Conservation (phyloP, 2,329 filamentous ascomycete species). For the Botrytis fragariae region DNA sequence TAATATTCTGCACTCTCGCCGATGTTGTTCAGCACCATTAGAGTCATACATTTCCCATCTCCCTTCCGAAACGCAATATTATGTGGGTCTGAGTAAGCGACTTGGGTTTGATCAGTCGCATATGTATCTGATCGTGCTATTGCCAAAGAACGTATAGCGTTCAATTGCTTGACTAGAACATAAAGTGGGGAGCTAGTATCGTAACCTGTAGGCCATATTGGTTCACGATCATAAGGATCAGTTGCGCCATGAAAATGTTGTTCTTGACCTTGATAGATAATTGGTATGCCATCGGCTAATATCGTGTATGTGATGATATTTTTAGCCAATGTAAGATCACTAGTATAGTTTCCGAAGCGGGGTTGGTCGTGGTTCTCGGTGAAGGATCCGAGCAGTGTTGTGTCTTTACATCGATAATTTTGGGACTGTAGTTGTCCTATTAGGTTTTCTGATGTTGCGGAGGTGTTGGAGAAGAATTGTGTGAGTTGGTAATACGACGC, state of each 20-base stretch:
- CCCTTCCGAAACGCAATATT: slow-evolving; percentile 27
- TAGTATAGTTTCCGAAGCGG: slow-evolving; percentile 40
- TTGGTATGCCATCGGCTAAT: slow-evolving; percentile 50
- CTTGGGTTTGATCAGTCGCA: slow-evolving; percentile 20
- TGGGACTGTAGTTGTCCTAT: slow-evolving; percentile 20
- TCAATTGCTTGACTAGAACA: slow-evolving; percentile 35
- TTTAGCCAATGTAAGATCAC: slow-evolving; percentile 38
- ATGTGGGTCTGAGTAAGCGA: slow-evolving; percentile 24
- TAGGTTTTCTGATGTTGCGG: slow-evolving; percentile 19
- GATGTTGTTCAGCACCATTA: slow-evolving; percentile 42
- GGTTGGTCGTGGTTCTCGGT: slow-evolving; percentile 44
- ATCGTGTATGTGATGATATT: slow-evolving; percentile 50
- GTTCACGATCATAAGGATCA: slow-evolving; percentile 45
- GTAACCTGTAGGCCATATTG: slow-evolving; percentile 44
- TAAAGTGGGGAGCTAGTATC: slow-evolving; percentile 42
- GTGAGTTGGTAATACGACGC: slow-evolving; percentile 21
- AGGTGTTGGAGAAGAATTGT: slow-evolving; percentile 25
- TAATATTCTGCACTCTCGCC: slow-evolving; percentile 30
- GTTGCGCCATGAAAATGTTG: slow-evolving; percentile 45
- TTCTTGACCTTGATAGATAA: slow-evolving; percentile 53
- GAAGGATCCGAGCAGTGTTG: slow-evolving; percentile 41
- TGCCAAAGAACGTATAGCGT: slow-evolving; percentile 24
- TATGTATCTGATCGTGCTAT: slow-evolving; percentile 15
- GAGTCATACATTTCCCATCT: slow-evolving; percentile 16
- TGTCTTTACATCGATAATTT: slow-evolving; percentile 34